Evolutionary conservation across 2,329 filamentous ascomycete species (phyloP).

Genomic region (Alternaria sp.): DNA sequence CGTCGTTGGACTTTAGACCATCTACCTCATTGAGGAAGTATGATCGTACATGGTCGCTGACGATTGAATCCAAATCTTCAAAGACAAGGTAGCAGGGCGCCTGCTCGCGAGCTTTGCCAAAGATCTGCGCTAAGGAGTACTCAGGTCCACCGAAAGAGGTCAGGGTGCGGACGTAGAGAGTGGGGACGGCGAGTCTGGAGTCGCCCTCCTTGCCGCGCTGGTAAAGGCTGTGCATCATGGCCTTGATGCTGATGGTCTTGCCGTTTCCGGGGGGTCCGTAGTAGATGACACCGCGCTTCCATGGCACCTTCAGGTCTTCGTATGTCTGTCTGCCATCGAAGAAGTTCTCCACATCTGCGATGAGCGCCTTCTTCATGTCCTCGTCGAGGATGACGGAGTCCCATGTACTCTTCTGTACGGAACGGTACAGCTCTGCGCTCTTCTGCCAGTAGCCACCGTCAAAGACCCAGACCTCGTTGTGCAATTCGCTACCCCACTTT

Average conservation of each 20-base stretch:
- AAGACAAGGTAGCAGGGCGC: slow-evolving; percentile 75
- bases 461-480: slow-evolving; percentile 71
- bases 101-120: slow-evolving; percentile 63
- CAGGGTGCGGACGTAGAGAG: slow-evolving; percentile 61
- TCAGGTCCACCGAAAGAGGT: slow-evolving; percentile 60
- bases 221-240: slow-evolving; percentile 70
- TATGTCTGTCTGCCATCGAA: slow-evolving; percentile 68
- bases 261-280: slow-evolving; percentile 69
- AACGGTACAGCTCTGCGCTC: slow-evolving; percentile 65
- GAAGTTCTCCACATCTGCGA: slow-evolving; percentile 69
- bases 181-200: slow-evolving; percentile 58
- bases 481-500: slow-evolving; percentile 62
- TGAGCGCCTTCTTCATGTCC: slow-evolving; percentile 68
- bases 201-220: slow-evolving; percentile 51
- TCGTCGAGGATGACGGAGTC: slow-evolving; percentile 70
- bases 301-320: slow-evolving; percentile 66
- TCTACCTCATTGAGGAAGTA: slow-evolving; percentile 79
- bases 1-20: slow-evolving; percentile 72
- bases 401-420: slow-evolving; percentile 59
- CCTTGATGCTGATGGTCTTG: slow-evolving; percentile 75
- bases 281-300: slow-evolving; percentile 75
- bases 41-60: slow-evolving; percentile 65
- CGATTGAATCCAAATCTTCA: slow-evolving; percentile 73
- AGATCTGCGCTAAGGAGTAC: slow-evolving; percentile 49
- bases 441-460: slow-evolving; percentile 70